phyloP scores from a whole-genome alignment of 202 grass and related monocot species.

The Brachypodium distachyon region DNA sequence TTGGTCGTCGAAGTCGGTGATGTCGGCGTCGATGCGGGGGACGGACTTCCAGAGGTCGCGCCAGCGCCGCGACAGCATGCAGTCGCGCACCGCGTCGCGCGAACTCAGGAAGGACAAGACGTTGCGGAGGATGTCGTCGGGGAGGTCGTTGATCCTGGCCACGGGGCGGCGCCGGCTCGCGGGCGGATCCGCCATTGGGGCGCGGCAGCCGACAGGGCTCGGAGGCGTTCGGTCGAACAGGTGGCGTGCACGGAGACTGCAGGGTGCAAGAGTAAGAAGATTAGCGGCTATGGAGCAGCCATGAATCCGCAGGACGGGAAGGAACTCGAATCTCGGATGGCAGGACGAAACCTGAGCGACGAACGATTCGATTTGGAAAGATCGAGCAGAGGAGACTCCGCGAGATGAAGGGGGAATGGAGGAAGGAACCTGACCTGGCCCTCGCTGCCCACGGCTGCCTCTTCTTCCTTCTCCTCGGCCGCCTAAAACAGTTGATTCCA shows the following conservation, averaged over 20 bases:
- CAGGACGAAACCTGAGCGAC: background rate
- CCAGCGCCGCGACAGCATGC: background rate
- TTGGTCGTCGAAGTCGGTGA: background rate
- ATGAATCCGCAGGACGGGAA: background rate
- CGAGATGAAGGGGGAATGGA: background rate
- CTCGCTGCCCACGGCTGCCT: too few relatives aligned
- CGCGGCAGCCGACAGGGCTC: too few relatives aligned
- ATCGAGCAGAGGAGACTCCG: background rate
- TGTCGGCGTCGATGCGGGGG: background rate
- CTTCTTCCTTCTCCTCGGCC: too few relatives aligned
- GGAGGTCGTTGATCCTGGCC: background rate
- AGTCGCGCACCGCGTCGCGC: background rate
- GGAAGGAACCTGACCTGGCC: too few relatives aligned
- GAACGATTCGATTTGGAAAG: too few relatives aligned
- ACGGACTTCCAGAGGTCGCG: background rate
- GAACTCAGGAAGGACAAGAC: background rate
- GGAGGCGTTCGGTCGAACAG: background rate
- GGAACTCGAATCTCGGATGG: background rate
- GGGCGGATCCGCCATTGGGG: background rate
- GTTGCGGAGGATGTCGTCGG: background rate
- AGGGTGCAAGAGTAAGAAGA: background rate
- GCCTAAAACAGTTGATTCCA: too few relatives aligned
- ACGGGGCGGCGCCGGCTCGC: background rate
- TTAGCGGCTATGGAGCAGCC: background rate
- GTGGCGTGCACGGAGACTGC: background rate